These are phyloP conservation scores for Torulaspora globosa DNA, from an alignment of 1,139 yeast species.

Conservation along the genomic window DNA sequence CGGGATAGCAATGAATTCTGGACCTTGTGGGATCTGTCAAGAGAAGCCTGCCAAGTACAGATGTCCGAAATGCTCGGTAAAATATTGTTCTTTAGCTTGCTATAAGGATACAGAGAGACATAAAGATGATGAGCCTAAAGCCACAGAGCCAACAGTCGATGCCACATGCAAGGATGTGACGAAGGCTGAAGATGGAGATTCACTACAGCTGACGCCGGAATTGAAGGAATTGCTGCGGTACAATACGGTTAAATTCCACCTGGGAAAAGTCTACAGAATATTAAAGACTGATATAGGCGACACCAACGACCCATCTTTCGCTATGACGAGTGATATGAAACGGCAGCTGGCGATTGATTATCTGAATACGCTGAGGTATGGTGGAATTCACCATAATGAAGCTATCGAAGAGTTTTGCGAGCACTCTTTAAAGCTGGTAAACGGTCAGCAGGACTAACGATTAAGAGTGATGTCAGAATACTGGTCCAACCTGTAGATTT, in stretches of 20 bases:
- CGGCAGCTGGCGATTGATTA: slow-evolving; percentile 35
- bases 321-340: slow-evolving; percentile 25
- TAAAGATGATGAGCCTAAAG: slow-evolving; percentile 27
- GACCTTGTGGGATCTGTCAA: slow-evolving; percentile 48
- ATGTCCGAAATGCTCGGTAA: slow-evolving; percentile 53
- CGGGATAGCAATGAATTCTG: slow-evolving; percentile 4
- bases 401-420: slow-evolving; percentile 38
- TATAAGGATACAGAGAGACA: slow-evolving; percentile 49
- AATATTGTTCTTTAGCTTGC: slow-evolving; percentile 55
- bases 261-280: slow-evolving; percentile 34
- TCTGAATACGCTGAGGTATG: slow-evolving; percentile 34
- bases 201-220: slow-evolving; percentile 13
- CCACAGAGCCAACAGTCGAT: slow-evolving; percentile 6
- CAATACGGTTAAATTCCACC: slow-evolving; percentile 37
- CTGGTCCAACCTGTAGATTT: too few relatives aligned
- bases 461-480: not conserved
- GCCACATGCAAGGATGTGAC: slow-evolving; percentile 4
- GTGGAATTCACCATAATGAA: slow-evolving; percentile 37
- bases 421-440: slow-evolving; percentile 2
- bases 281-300: slow-evolving; percentile 22
- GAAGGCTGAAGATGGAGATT: not conserved
- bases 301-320: slow-evolving; percentile 18
- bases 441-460: not conserved
- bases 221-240: slow-evolving; percentile 30
- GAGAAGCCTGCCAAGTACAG: slow-evolving; percentile 48